These are phyloP conservation scores for Kalmanozyma brasiliensis DNA, from an alignment of 1,284 basidiomycete genomes.

Conservation along the genomic window DNA sequence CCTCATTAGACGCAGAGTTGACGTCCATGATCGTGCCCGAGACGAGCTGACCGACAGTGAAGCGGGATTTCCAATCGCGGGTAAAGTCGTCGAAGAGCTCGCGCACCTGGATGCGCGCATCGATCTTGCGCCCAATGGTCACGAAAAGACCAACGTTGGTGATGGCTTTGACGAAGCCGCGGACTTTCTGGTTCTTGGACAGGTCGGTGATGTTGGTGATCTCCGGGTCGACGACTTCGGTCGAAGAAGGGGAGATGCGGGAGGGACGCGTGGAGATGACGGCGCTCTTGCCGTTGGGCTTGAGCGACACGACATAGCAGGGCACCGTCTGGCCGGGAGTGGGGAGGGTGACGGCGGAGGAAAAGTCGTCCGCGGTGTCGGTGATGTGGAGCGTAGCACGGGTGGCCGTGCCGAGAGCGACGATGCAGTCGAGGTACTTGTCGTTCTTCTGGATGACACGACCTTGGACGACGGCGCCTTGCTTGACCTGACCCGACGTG, in stretches of 20 bases:
- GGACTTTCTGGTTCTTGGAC: constrained; percentile 75
- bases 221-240: constrained; percentile 70
- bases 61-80: constrained; percentile 93
- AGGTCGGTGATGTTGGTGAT: constrained; percentile 70
- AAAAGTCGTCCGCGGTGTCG: constrained; percentile 82
- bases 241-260: constrained; percentile 22
- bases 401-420: constrained; percentile 41
- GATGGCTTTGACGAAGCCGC: constrained; percentile 90
- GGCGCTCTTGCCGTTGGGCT: constrained; percentile 68
- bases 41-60: constrained; percentile 84
- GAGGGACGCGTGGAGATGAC: constrained; percentile 41
- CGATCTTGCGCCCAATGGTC: constrained; percentile 80
- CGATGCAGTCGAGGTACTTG: constrained; percentile 48
- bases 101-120: constrained; percentile 91
- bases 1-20: constrained; percentile 76
- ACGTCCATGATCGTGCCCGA: constrained; percentile 82
- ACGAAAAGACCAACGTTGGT: constrained; percentile 88
- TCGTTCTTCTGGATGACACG: constrained; percentile 40
- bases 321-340: constrained; percentile 76
- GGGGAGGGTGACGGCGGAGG: constrained; percentile 72
- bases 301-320: constrained; percentile 77
- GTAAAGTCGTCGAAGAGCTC: constrained; percentile 80
- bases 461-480: constrained; percentile 38
- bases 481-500: constrained; percentile 23
- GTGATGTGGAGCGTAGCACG: constrained; percentile 70